These are phyloP conservation scores for Strigomonas culicis DNA, from an alignment of 208 protist species.

Conservation along the genomic window DNA sequence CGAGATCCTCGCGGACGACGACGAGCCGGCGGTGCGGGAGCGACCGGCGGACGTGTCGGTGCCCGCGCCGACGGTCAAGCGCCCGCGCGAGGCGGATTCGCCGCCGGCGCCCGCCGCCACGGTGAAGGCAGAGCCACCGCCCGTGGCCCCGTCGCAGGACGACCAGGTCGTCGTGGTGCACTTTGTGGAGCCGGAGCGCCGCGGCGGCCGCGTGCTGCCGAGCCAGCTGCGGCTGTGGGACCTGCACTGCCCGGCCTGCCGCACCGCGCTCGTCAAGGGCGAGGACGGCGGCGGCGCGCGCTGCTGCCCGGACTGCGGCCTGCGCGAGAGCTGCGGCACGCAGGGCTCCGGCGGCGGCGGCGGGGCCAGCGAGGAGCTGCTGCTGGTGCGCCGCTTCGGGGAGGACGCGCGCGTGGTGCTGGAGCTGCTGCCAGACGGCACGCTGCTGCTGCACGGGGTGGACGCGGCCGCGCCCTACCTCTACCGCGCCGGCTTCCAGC, in stretches of 20 bases:
- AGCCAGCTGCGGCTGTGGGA: slow-evolving; percentile 74
- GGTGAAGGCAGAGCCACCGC: slow-evolving; percentile 3
- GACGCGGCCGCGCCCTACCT: slow-evolving; percentile 69
- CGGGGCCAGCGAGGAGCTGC: slow-evolving; percentile 21
- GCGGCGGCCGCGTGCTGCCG: slow-evolving; percentile 36
- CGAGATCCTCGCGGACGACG: slow-evolving; percentile 19
- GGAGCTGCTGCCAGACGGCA: slow-evolving; percentile 78
- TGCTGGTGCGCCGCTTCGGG: slow-evolving; percentile 65
- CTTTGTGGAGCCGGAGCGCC: slow-evolving; percentile 38
- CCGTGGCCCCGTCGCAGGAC: slow-evolving; percentile 22
- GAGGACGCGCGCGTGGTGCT: slow-evolving; percentile 41
- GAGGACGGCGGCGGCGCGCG: slow-evolving; percentile 35
- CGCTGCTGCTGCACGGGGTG: slow-evolving; percentile 61
- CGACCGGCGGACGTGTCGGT: not conserved
- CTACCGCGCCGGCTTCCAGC: slow-evolving; percentile 68
- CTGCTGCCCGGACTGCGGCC: slow-evolving; percentile 46
- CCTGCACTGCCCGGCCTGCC: slow-evolving; percentile 63
- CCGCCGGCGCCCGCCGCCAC: not conserved
- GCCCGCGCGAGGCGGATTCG: not conserved
- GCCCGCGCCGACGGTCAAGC: not conserved
- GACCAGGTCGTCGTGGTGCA: slow-evolving; percentile 60
- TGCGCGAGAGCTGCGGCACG: slow-evolving; percentile 7
- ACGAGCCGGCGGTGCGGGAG: not conserved
- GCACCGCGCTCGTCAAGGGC: slow-evolving; percentile 42
- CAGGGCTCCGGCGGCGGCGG: too few relatives aligned